phyloP scores from a whole-genome alignment of 2,329 filamentous ascomycete genomes.

The Monilinia vaccinii-corymbosi region DNA sequence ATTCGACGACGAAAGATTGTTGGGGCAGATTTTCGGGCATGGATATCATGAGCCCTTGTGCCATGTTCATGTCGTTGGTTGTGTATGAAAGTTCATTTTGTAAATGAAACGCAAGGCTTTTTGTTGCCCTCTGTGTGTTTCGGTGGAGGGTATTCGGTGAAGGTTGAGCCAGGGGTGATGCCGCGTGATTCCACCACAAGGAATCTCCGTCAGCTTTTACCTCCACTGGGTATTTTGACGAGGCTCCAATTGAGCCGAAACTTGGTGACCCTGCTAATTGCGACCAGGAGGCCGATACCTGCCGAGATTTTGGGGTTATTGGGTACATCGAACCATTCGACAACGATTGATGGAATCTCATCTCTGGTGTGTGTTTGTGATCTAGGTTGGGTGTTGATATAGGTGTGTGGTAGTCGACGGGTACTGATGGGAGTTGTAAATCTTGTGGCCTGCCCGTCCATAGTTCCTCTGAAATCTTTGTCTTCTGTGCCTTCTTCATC shows the following conservation, averaged over 20 bases:
- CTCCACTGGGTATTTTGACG: constrained; percentile 6
- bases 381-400: constrained; percentile 21
- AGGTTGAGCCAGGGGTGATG: constrained; percentile 24
- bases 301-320: constrained; percentile 21
- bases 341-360: constrained; percentile 15
- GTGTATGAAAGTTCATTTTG: constrained; percentile 24
- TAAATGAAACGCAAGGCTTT: constrained; percentile 24
- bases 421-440: constrained; percentile 21
- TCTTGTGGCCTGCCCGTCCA: constrained; percentile 23
- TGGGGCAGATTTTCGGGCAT: constrained; percentile 19
- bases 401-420: constrained; percentile 19
- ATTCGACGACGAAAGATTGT: constrained; percentile 19
- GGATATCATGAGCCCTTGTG: constrained; percentile 26
- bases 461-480: constrained; percentile 29
- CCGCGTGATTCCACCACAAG: constrained; percentile 27
- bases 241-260: constrained; percentile 13
- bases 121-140: constrained; percentile 24
- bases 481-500: not conserved
- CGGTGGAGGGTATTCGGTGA: constrained; percentile 21
- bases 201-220: constrained; percentile 16
- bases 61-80: constrained; percentile 16
- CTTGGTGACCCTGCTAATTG: constrained; percentile 16
- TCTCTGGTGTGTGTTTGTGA: constrained; percentile 16
- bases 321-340: constrained; percentile 17
- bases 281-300: constrained; percentile 20